Conservation (phyloP, 2,329 filamentous ascomycete species). For the Decorospora gaudefroyi region DNA sequence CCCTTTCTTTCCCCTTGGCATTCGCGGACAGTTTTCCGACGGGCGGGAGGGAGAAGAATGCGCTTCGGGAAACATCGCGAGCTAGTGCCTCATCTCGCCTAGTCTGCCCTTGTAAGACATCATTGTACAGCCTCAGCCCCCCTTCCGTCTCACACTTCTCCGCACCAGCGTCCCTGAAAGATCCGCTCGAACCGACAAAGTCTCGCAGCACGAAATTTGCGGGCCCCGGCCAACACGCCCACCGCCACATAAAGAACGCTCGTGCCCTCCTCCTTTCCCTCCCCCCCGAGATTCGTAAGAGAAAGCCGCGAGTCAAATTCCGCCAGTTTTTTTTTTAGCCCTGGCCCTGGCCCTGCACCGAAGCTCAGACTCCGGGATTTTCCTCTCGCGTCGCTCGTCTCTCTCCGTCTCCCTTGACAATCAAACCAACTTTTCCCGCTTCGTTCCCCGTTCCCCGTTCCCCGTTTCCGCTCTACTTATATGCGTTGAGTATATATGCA, state of each 20-base stretch:
- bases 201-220: slow-evolving; percentile 10
- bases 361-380: slow-evolving; percentile 21
- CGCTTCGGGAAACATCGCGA: slow-evolving; percentile 13
- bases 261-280: no score
- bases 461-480: slow-evolving; percentile 9
- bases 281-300: slow-evolving; percentile 20
- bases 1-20: slow-evolving; percentile 1
- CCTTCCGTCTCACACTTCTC: slow-evolving; percentile 22
- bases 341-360: slow-evolving; percentile 18
- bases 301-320: slow-evolving; percentile 16
- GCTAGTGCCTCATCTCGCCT: slow-evolving; percentile 9
- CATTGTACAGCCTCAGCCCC: slow-evolving; percentile 21
- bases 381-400: slow-evolving; percentile 23
- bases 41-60: slow-evolving; percentile 17
- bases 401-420: no score
- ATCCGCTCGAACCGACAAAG: slow-evolving; percentile 20
- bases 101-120: slow-evolving; percentile 21
- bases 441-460: slow-evolving; percentile 11
- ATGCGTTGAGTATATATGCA: slow-evolving; percentile 29
- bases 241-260: slow-evolving; percentile 28
- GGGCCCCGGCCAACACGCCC: slow-evolving; percentile 13
- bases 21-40: slow-evolving; percentile 26
- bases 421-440: slow-evolving; percentile 24
- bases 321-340: slow-evolving; percentile 4
- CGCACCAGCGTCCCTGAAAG: slow-evolving; percentile 20